Evolutionary conservation across 1,284 basidiomycete species (phyloP).

Genomic region (Schizophyllum commune): DNA sequence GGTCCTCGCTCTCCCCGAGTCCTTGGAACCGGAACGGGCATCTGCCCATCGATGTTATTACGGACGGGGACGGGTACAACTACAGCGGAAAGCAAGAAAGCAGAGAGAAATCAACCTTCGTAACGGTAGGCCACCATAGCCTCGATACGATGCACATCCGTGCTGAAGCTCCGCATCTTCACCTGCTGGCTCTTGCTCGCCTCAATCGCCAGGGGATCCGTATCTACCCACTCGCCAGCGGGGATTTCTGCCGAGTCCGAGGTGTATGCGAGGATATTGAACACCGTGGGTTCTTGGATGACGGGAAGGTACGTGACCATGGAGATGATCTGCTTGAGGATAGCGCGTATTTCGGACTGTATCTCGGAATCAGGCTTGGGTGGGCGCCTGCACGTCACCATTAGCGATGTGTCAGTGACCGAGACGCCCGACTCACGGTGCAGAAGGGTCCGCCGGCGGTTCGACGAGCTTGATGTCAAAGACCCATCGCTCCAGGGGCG

Average conservation of each 20-base stretch:
- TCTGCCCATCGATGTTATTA: neutral
- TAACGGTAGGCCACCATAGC: conserved; percentile 84
- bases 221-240: conserved; percentile 89
- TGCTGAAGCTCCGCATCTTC: conserved; percentile 84
- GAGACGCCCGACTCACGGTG: conserved; percentile 34
- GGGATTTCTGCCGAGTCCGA: conserved; percentile 82
- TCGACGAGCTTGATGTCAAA: conserved; percentile 89
- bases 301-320: conserved; percentile 94
- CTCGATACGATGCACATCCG: conserved; percentile 86
- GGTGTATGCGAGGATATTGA: conserved; percentile 95
- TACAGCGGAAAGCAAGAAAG: neutral
- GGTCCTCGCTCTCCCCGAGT: neutral
- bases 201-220: conserved; percentile 91
- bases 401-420: conserved; percentile 1
- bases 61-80: neutral
- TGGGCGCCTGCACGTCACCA: conserved; percentile 28
- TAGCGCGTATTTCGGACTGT: conserved; percentile 94
- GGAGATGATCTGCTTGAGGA: conserved; percentile 97
- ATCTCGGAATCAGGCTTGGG: conserved; percentile 86
- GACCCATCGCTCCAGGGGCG: conserved; percentile 95
- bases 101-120: conserved; percentile 27
- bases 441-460: conserved; percentile 37
- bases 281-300: conserved; percentile 89
- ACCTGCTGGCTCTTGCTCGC: conserved; percentile 96
- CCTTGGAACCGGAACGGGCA: neutral